Percentiles rank a stretch among this genome's conserved stretches.
Evolutionary conservation across 305 asterid genomes (phyloP).

Genomic region (Andrographis paniculata): DNA sequence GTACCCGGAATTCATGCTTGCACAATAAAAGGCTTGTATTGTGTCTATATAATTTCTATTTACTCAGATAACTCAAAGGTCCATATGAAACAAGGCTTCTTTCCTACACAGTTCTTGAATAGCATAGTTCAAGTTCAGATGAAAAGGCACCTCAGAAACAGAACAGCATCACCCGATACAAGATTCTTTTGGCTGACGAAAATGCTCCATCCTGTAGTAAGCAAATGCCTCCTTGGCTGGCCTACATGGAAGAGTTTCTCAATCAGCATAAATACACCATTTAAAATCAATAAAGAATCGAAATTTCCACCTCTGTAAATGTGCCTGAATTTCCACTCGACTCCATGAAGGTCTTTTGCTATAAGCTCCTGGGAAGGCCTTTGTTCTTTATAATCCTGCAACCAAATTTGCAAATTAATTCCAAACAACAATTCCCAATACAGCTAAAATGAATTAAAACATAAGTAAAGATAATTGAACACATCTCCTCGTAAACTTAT

Average conservation of each 20-base stretch:
- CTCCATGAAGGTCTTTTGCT: constrained; percentile 92
- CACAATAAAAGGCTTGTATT: too few species aligned
- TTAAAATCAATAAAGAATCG: too few species aligned
- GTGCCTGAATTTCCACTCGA: constrained; percentile 97
- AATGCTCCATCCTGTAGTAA: constrained; percentile 95
- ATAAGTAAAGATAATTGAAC: too few species aligned
- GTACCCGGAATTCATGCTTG: too few species aligned
- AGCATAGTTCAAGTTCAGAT: background rate
- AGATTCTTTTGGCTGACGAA: constrained; percentile 93
- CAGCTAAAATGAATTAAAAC: too few species aligned
- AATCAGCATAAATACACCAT: too few species aligned
- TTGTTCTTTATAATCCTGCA: constrained; percentile 86
- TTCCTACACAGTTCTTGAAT: background rate
- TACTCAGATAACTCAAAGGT: too few species aligned
- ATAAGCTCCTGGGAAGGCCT: constrained; percentile 96
- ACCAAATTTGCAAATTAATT: background rate
- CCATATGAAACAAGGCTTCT: background rate
- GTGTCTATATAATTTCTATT: too few species aligned
- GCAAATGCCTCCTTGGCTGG: constrained; percentile 98
- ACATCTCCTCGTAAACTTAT: too few species aligned
- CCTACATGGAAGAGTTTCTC: constrained; percentile 34
- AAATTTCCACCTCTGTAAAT: constrained; percentile 62
- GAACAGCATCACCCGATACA: constrained; percentile 89
- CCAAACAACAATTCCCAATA: too few species aligned
- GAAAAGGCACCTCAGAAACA: constrained; percentile 63